Conservation (phyloP, 139 green algal genomes). For the Yamagishiella unicocca region DNA sequence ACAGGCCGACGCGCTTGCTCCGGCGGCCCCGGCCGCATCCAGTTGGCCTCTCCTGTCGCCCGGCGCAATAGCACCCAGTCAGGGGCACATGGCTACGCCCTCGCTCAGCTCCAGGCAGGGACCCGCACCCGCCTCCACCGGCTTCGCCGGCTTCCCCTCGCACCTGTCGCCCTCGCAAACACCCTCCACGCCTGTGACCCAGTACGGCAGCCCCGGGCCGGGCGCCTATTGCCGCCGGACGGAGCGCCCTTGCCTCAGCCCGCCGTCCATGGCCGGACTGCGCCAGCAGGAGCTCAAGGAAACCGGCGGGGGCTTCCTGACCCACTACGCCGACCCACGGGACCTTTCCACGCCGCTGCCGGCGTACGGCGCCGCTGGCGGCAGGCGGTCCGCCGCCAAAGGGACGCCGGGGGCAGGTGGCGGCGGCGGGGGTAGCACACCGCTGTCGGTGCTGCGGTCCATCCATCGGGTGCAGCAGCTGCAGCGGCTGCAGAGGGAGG, state of each 20-base stretch:
- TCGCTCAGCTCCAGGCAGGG: background rate
- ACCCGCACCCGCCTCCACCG: background rate
- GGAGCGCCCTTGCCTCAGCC: background rate
- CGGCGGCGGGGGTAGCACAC: background rate
- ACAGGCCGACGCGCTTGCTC: too few relatives aligned
- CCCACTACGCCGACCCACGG: constrained; percentile 20
- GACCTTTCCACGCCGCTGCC: background rate
- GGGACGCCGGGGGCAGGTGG: background rate
- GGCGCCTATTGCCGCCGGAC: background rate
- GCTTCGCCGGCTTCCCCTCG: background rate
- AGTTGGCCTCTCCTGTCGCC: background rate
- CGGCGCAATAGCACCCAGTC: background rate
- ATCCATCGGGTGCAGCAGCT: constrained; percentile 27
- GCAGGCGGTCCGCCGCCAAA: background rate
- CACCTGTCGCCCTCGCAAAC: background rate
- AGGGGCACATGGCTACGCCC: background rate
- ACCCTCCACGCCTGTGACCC: background rate
- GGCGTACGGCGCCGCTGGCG: background rate
- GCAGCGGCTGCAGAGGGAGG: constrained; percentile 32
- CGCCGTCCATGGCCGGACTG: background rate
- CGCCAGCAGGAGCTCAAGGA: background rate
- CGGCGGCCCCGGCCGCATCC: background rate
- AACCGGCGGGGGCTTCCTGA: constrained; percentile 32
- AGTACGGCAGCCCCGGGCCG: background rate
- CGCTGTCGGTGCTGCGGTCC: constrained; percentile 19